phyloP scores from a whole-genome alignment of 345 rosid species.

The Hibiscus syriacus region DNA sequence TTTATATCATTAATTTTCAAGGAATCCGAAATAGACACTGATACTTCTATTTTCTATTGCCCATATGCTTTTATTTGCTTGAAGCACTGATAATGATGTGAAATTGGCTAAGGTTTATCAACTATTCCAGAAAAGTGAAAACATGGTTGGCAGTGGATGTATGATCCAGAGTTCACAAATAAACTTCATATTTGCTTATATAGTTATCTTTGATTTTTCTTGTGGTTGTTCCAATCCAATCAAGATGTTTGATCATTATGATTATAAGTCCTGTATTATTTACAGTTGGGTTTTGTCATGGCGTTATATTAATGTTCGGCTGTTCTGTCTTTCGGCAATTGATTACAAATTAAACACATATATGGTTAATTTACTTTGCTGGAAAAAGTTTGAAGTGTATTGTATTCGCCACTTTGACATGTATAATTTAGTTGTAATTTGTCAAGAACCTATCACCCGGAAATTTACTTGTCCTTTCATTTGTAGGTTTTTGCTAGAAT shows the following conservation, averaged over 20 bases:
- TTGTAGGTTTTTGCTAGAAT: conserved; percentile 70
- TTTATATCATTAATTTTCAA: neutral
- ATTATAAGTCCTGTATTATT: neutral
- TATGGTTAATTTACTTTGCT: neutral
- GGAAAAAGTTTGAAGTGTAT: neutral
- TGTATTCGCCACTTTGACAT: neutral
- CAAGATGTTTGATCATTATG: neutral
- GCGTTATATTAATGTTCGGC: neutral
- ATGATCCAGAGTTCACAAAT: neutral
- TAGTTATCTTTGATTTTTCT: neutral
- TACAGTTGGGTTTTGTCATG: neutral
- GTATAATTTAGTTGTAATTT: neutral
- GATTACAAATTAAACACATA: neutral
- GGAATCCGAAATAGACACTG: neutral
- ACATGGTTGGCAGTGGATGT: neutral
- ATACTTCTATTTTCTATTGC: neutral
- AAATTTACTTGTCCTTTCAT: neutral
- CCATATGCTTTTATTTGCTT: neutral
- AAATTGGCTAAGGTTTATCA: neutral
- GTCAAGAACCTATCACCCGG: neutral
- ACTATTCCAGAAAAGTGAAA: neutral
- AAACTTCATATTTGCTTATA: neutral
- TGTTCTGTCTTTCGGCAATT: neutral
- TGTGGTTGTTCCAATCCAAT: neutral
- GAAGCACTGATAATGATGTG: neutral